phyloP scores from a whole-genome alignment of 2,329 filamentous ascomycete genomes.

The Fusarium pseudocircinatum region DNA sequence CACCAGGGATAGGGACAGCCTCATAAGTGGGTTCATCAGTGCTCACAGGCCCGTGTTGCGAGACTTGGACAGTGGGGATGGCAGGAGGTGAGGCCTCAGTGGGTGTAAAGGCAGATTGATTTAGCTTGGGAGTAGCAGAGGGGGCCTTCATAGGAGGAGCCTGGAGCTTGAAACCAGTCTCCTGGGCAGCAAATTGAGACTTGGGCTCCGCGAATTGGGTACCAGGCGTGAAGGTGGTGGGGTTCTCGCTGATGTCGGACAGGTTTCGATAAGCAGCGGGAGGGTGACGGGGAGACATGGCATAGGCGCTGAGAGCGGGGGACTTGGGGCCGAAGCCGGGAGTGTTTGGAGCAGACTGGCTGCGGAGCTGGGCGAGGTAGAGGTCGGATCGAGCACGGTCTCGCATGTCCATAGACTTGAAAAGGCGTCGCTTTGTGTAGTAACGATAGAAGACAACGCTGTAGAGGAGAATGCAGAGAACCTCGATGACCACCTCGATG shows the following conservation, averaged over 20 bases:
- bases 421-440: slow-evolving; percentile 93
- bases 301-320: slow-evolving; percentile 58
- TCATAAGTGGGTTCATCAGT: slow-evolving; percentile 87
- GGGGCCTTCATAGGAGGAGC: slow-evolving; percentile 83
- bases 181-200: slow-evolving; percentile 66
- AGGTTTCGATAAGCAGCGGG: slow-evolving; percentile 65
- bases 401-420: slow-evolving; percentile 95
- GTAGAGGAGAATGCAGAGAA: slow-evolving; percentile 92
- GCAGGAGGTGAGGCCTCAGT: slow-evolving; percentile 50
- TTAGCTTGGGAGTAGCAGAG: slow-evolving; percentile 76
- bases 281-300: slow-evolving; percentile 70
- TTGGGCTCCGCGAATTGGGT: slow-evolving; percentile 68
- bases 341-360: slow-evolving; percentile 93
- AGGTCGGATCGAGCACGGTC: slow-evolving; percentile 94
- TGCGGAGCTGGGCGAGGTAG: slow-evolving; percentile 85
- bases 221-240: slow-evolving; percentile 63
- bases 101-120: slow-evolving; percentile 70
- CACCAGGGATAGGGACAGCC: slow-evolving; percentile 86
- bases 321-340: slow-evolving; percentile 83
- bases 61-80: slow-evolving; percentile 55
- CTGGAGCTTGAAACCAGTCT: slow-evolving; percentile 84
- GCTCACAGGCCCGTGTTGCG: slow-evolving; percentile 74
- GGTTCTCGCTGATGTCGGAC: slow-evolving; percentile 56
- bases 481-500: slow-evolving; percentile 93
- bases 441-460: slow-evolving; percentile 96